Evolutionary conservation across 306 rosid species (phyloP).

Genomic region (Citrullus mucosospermus): DNA sequence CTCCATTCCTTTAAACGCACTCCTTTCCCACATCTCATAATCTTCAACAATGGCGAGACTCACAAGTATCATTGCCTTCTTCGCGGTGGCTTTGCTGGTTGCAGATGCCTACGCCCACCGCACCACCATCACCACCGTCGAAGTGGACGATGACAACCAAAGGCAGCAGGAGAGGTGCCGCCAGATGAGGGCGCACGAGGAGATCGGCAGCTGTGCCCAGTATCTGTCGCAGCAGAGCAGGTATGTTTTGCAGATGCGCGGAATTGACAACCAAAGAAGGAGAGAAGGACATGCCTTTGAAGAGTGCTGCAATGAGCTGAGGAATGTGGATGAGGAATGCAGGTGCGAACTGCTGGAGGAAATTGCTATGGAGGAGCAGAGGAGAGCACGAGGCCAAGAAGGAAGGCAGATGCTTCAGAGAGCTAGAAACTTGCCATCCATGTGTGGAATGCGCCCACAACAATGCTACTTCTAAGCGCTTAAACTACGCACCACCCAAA

Average conservation of each 20-base stretch:
- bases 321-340: slow-evolving; percentile 6
- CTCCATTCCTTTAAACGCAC: background rate
- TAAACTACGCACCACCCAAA: background rate
- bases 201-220: background rate
- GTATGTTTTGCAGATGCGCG: background rate
- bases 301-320: background rate
- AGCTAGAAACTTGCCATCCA: slow-evolving; percentile 5
- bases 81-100: background rate
- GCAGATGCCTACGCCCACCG: slow-evolving; percentile 3
- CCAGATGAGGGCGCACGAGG: background rate
- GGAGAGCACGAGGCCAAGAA: background rate
- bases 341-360: background rate
- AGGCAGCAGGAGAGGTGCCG: background rate
- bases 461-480: background rate
- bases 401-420: background rate
- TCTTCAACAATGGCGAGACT: background rate
- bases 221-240: background rate
- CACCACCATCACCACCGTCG: slow-evolving; percentile 10
- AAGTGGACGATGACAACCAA: background rate
- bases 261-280: background rate
- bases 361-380: background rate
- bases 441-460: background rate
- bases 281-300: background rate
- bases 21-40: background rate
- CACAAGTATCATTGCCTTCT: background rate